A percentile compares a stretch with the other conserved stretches of the same genome.
These are phyloP conservation scores for Phytophthora litchii DNA, from an alignment of 352 stramenopile species.

Conservation along the genomic window DNA sequence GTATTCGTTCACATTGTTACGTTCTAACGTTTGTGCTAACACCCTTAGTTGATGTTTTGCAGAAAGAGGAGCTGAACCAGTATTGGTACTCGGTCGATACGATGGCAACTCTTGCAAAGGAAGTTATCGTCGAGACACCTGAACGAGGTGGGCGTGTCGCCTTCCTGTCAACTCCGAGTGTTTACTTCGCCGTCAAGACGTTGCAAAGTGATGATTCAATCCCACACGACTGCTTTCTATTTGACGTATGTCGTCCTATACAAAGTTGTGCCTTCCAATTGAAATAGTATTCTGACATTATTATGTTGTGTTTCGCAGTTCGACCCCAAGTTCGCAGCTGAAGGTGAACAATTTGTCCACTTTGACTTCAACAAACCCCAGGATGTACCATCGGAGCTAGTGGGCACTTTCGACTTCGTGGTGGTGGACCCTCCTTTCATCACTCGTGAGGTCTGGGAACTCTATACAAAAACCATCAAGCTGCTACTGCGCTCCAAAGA, in stretches of 20 bases:
- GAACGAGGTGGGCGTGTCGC: conserved; percentile 53
- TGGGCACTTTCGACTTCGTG: conserved; percentile 88
- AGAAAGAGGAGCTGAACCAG: conserved; percentile 96
- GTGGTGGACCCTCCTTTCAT: conserved; percentile 96
- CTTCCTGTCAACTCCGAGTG: conserved; percentile 94
- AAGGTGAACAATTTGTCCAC: conserved; percentile 69
- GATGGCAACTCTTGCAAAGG: conserved; percentile 75
- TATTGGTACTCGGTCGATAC: conserved; percentile 95
- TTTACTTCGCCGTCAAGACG: conserved; percentile 91
- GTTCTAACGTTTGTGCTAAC: neutral
- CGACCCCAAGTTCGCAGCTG: conserved; percentile 79
- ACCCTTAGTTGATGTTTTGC: neutral
- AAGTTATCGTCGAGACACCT: conserved; percentile 64
- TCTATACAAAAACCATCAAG: conserved; percentile 77
- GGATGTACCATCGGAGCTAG: conserved; percentile 57
- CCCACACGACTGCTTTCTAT: conserved; percentile 72
- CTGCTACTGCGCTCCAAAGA: conserved; percentile 62
- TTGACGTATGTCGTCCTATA: conserved; percentile 75
- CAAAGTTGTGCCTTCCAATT: neutral
- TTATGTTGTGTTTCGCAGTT: conserved; percentile 48
- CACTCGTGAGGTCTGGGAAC: conserved; percentile 91
- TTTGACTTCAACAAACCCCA: conserved; percentile 93
- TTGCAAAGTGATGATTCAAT: conserved; percentile 22
- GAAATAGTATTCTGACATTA: neutral
- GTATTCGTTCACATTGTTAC: neutral